Conservation (phyloP, 1,139 yeast species). For the Kodamaea sp. region DNA sequence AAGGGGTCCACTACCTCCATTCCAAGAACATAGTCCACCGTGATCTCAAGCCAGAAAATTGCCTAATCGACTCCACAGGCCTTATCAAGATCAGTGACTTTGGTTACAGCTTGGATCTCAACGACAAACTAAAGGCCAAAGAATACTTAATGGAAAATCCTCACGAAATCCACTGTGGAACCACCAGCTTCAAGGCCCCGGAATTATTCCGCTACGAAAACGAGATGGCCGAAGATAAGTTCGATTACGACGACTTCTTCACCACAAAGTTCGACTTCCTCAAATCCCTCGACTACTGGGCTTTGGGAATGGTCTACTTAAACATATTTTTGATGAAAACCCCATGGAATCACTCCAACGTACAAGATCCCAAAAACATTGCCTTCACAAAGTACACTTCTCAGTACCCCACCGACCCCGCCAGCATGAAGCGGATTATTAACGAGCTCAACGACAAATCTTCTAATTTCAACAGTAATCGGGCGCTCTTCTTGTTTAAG, state of each 20-base stretch:
- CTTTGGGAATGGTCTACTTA: conserved; percentile 52
- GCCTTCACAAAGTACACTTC: conserved; percentile 12
- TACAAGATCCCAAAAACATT: conserved; percentile 16
- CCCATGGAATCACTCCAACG: conserved; percentile 49
- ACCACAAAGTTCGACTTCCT: conserved; percentile 6
- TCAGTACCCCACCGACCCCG: conserved; percentile 12
- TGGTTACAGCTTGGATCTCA: conserved; percentile 48
- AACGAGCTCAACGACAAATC: conserved; percentile 18
- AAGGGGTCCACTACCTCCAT: conserved; percentile 50
- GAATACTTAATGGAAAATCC: conserved; percentile 22
- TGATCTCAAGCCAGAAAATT: conserved; percentile 59
- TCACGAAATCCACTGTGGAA: conserved; percentile 43
- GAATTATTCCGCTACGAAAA: conserved; percentile 42
- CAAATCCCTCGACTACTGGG: conserved; percentile 50
- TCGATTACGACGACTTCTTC: conserved; percentile 7
- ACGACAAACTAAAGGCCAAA: conserved; percentile 16
- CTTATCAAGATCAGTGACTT: conserved; percentile 51
- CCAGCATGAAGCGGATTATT: conserved; percentile 10
- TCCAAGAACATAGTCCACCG: conserved; percentile 46
- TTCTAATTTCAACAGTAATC: conserved; percentile 23
- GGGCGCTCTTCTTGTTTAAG: conserved; percentile 37
- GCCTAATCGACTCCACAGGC: conserved; percentile 48
- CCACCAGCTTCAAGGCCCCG: conserved; percentile 58
- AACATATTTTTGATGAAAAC: conserved; percentile 44
- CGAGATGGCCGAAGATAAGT: conserved; percentile 10